Evolutionary conservation across 768 basidiomycete genomes (phyloP), one percentile per base, ranked within the genome.

Genomic region (Glaciozyma antarctica): DNA sequence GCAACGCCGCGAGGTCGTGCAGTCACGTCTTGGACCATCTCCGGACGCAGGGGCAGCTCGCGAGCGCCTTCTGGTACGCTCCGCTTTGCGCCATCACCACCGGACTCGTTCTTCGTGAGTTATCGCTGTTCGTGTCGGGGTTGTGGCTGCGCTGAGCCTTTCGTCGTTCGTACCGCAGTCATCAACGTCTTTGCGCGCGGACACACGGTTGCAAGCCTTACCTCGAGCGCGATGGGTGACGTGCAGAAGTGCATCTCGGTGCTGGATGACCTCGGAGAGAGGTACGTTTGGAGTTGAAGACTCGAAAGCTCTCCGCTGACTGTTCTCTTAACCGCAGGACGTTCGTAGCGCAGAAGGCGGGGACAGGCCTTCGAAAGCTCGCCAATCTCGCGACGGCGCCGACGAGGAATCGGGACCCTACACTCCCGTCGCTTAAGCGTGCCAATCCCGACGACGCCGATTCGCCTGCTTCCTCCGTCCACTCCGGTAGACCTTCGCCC

Each of bases 1-100:
- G 86, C n/a, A 90, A 90, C 66, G 82, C 90, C 0, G 87, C 90
- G 2, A 80, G 88, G 12, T 88, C 87, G 1, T 85, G 82, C 64
- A 82, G 82, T 47, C 87, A 86, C 73, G 81, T 91, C 34, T 75
- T 87, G 24, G 87, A 89, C 69, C 77, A 82, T 3, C 80, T 82
- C 59, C 76, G 80, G 57, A 68, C 82, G 55, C 75, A 77, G 9
- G 77, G 59, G 6, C 28, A 71, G n/a, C 66, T 72, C 41, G 24
- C 59, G n/a, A 55, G 62, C 24, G 53, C 58, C 9, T 66, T 43
- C 41, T 17, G 12, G 15, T 71, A 32, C 41, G 59, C 61, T 1
- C 63, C 69, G 1, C 16, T 62, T 24, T 15, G 24, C 7, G 61
- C 60, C 38, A 64, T 21, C 21, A 21, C n/a, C 21, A 7, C n/a